Base-by-base conservation (phyloP, 139 green algal species). In the Ostreobium quekettii region DNA sequence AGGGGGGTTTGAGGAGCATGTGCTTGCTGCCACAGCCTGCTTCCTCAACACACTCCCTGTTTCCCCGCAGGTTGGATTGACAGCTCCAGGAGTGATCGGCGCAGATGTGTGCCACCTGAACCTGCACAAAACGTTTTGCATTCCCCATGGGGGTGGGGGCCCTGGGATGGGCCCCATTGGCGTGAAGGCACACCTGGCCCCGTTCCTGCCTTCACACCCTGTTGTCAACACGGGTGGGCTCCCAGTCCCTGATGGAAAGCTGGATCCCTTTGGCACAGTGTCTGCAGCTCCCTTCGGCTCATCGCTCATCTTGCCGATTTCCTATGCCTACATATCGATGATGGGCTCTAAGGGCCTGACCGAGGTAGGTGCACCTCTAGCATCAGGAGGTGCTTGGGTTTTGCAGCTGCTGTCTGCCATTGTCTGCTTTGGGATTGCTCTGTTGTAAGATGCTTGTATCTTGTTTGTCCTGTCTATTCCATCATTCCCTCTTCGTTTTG, bases 91-190 rank as follows among this genome's bases (percentile, higher is more conserved):
- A 47, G 81, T 92, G 82, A 99, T 99, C 64, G 94, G 95, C 66
- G 95, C 95, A 5, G 95, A 99, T 73, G 95, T 99, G 70, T 99
- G 95, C 82, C 95, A 99, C 78, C 77, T 99, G 7, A 99, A 99
- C 83, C 83, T 99, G 68, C 95, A 99, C 90, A 99, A 99, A 86
- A 99, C 95, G 48, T 99, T 99, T 85, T 98, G 93, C 87, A 99
- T 99, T 82, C 95, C 95, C 28, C 95, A 99, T 81, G 95, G 93
- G 35, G 93, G 93, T 38, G 92, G 75, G 73, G 79, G 91, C 70
- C 89, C 89, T 19, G 89, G 87, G 68, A 92, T 93, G 86, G 87
- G 89, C 38, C 88, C 87, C 73, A 95, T 96, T 60, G 89, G 89
- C 37, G 83, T 99, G 28, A 97, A 98, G 88, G 82, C 78, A 7